These are phyloP conservation scores for Cystobasidium tubakii DNA, from an alignment of 768 basidiomycete species.

Conservation along the genomic window DNA sequence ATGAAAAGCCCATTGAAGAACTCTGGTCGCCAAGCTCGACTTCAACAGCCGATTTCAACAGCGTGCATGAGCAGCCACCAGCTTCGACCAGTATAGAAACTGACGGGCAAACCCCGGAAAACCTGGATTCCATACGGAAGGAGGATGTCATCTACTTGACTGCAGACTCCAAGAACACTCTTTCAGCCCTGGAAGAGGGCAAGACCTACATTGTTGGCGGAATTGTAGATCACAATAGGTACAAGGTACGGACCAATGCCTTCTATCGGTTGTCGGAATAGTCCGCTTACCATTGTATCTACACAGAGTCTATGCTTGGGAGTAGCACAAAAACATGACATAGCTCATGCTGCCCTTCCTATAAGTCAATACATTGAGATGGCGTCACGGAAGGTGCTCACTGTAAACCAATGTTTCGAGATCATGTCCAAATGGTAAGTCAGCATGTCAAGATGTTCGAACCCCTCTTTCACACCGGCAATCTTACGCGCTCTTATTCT, in stretches of 20 bases:
- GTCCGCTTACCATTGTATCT: too few relatives aligned
- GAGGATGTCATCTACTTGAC: conserved; percentile 79
- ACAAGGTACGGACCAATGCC: too few relatives aligned
- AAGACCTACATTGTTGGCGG: conserved; percentile 94
- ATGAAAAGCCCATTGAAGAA: conserved; percentile 56
- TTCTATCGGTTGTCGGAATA: too few relatives aligned
- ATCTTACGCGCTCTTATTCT: conserved; percentile 39
- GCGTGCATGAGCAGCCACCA: background rate
- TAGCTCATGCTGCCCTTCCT: conserved; percentile 82
- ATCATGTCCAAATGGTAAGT: conserved; percentile 88
- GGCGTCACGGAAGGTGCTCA: conserved; percentile 86
- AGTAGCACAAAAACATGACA: conserved; percentile 67
- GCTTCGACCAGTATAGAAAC: background rate
- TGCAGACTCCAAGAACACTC: conserved; percentile 81
- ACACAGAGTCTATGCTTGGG: conserved; percentile 76
- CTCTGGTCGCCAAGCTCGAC: conserved; percentile 37
- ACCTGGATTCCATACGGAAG: conserved; percentile 45
- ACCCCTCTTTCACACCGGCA: too few relatives aligned
- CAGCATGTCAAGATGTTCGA: conserved; percentile 48
- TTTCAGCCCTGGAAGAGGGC: conserved; percentile 71
- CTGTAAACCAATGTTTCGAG: conserved; percentile 81
- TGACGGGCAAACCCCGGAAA: background rate
- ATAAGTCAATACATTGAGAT: conserved; percentile 86
- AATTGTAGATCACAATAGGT: conserved; percentile 89
- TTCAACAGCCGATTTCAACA: background rate